Base-by-base conservation (phyloP, 129 eudicot species). In the Flaveria linearis region DNA sequence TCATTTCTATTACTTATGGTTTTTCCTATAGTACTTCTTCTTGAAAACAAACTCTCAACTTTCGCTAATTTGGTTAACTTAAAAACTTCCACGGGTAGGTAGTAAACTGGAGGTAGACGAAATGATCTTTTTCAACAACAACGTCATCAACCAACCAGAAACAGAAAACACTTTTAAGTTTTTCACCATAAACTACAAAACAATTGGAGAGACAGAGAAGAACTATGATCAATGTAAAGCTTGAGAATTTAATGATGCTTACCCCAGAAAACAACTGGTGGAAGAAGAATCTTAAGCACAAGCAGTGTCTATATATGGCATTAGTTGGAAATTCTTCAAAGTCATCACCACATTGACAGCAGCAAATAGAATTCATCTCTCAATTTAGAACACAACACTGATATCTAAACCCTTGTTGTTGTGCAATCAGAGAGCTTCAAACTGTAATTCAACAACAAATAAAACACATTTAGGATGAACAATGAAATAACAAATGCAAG, bases 191-290 rank as follows among this genome's bases (percentile, higher is more conserved):
- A 61, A 26, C 42, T 25, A 15, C 0, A 26, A 58, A 25, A 0
- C 15, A 25, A 28, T 62, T 14, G 15, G 18, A 30, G 68, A 62
- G 2, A 57, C 9, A 28, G 68, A 61, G 2, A 60, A 60, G 16
- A 23, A 12, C 43, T 13, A 28, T 2, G 3, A 60, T 25, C 3
- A 10, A 60, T 16, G 69, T 36, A 41, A 66, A 39, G 71, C 14
- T 39, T 66, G 28, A n/a, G 41, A 76, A 39, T 39, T 12, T 17
- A 39, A 72, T 50, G 1, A 42, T 14, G 75, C 84, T 74, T 47
- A 80, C 84, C 79, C 84, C 84, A 10, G 84, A 16, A 28, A 80
- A 80, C 25, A 80, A 80, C 30, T 80, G 84, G 22, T 80, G 84
- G 73, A 80, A 74, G 56, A 80, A 80, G 75, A 80, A 80, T 73